Evolutionary conservation across 108 stramenopile genomes (phyloP).

Genomic region (Cyclotella distinguenda): DNA sequence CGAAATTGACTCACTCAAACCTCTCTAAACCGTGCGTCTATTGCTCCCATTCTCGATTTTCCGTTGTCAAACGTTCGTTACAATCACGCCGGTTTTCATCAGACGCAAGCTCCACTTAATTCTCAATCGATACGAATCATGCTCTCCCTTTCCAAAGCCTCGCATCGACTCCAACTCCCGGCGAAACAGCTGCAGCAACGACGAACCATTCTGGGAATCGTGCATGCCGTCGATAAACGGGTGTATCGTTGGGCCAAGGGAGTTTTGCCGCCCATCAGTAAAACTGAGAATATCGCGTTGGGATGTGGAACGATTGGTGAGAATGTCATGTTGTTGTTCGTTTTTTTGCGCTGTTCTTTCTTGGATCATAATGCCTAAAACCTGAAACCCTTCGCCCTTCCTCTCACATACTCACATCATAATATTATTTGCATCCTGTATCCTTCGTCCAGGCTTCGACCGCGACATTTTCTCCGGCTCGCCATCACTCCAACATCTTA

Average conservation of each 20-base stretch:
- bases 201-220: slow-evolving; percentile 71
- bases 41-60: too few species aligned
- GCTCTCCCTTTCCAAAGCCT: not conserved
- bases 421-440: not conserved
- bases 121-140: not conserved
- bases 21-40: too few species aligned
- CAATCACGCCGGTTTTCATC: too few species aligned
- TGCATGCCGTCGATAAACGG: slow-evolving; percentile 80
- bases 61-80: too few species aligned
- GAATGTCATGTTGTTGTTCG: not conserved
- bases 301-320: slow-evolving; percentile 95
- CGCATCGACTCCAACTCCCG: not conserved
- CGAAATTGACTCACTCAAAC: too few species aligned
- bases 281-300: slow-evolving; percentile 95
- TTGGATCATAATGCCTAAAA: not conserved
- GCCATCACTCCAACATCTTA: slow-evolving; percentile 85
- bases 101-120: too few species aligned
- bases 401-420: slow-evolving; percentile 1
- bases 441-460: slow-evolving; percentile 73
- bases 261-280: slow-evolving; percentile 92
- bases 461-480: slow-evolving; percentile 93
- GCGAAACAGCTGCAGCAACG: slow-evolving; percentile 34
- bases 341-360: not conserved
- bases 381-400: not conserved
- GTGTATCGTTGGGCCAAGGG: slow-evolving; percentile 81